These are phyloP conservation scores for Tetraselmis chui DNA, from an alignment of 139 green algal genomes.

Conservation along the genomic window DNA sequence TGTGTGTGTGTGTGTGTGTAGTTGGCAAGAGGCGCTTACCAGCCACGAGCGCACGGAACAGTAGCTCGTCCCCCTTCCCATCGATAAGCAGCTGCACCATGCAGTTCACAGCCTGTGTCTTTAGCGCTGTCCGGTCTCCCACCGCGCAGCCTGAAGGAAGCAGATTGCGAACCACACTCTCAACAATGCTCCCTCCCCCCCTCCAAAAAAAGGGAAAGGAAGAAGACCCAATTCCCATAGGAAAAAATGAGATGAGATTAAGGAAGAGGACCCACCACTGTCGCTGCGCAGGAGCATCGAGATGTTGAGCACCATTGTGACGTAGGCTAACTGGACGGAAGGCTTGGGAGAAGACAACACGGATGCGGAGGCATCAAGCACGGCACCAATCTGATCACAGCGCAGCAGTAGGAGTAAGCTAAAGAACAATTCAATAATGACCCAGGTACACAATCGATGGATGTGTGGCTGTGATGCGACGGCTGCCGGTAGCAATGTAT, in stretches of 20 bases:
- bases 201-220: too few species aligned
- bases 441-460: too few species aligned
- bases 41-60: background rate
- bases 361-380: background rate
- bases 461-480: too few species aligned
- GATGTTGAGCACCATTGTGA: background rate
- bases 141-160: too few species aligned
- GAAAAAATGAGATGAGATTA: too few species aligned
- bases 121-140: background rate
- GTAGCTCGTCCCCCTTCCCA: background rate
- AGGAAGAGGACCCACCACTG: background rate
- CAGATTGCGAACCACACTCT: too few species aligned
- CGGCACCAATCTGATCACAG: background rate
- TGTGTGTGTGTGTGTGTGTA: too few species aligned
- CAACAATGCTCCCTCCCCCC: too few species aligned
- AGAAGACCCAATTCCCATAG: too few species aligned
- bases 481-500: too few species aligned
- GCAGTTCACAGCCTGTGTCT: background rate
- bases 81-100: background rate
- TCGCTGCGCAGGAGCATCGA: background rate
- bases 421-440: too few species aligned
- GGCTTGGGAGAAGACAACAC: background rate
- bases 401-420: background rate
- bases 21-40: too few species aligned
- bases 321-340: background rate